Percentiles rank a stretch among this genome's conserved stretches.
Evolutionary conservation across 345 rosid species (phyloP).

Genomic region (Rubroshorea leprosula): DNA sequence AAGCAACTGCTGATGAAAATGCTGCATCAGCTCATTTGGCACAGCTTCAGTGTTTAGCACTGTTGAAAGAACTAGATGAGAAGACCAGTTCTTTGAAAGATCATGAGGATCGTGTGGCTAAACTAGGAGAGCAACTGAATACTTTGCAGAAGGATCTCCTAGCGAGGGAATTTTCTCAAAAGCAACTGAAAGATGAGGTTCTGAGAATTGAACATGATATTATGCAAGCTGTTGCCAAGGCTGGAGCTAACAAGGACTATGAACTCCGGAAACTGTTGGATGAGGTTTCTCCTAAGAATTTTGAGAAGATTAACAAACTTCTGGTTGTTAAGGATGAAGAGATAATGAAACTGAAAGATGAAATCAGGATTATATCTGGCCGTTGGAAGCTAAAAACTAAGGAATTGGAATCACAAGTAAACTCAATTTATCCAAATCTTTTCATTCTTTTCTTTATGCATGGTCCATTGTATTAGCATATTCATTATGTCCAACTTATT

Average conservation of each 20-base stretch:
- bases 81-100: conserved; percentile 54
- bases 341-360: conserved; percentile 63
- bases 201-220: conserved; percentile 60
- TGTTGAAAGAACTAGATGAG: conserved; percentile 55
- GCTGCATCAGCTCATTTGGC: conserved; percentile 76
- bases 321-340: conserved; percentile 62
- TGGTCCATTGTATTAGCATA: not conserved
- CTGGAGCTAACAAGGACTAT: conserved; percentile 45
- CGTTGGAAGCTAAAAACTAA: conserved; percentile 81
- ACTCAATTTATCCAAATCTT: not conserved
- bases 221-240: conserved; percentile 50
- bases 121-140: conserved; percentile 55
- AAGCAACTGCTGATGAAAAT: conserved; percentile 73
- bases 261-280: conserved; percentile 50
- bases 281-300: conserved; percentile 66
- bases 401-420: conserved; percentile 82
- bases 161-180: conserved; percentile 69
- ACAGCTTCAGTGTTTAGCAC: conserved; percentile 54
- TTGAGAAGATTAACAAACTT: conserved; percentile 53
- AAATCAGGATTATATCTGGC: conserved; percentile 67
- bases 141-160: conserved; percentile 62
- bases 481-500: conserved; percentile 15
- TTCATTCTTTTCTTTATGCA: not conserved
- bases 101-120: conserved; percentile 62
- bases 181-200: conserved; percentile 75